Evolutionary conservation across 768 basidiomycete species (phyloP).

Genomic region (Rhodotorula diobovata): DNA sequence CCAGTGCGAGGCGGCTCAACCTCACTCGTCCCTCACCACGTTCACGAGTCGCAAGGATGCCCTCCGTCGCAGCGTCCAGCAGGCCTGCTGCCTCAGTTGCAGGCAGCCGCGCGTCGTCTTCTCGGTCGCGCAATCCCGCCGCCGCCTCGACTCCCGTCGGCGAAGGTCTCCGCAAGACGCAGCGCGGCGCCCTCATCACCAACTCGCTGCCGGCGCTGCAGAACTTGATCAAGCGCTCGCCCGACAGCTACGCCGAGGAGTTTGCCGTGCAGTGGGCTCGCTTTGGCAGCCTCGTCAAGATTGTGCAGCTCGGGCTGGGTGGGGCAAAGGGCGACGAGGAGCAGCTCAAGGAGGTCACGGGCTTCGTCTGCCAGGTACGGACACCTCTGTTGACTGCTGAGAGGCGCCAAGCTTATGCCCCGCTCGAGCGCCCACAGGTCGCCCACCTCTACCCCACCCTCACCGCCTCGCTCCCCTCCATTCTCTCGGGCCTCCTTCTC

Average conservation of each 20-base stretch:
- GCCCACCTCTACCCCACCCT: slow-evolving; percentile 88
- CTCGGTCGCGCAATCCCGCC: background rate
- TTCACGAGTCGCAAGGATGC: background rate
- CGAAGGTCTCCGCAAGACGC: slow-evolving; percentile 25
- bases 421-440: slow-evolving; percentile 57
- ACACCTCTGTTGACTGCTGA: too few relatives aligned
- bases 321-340: slow-evolving; percentile 60
- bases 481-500: slow-evolving; percentile 70
- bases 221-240: slow-evolving; percentile 93
- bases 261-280: slow-evolving; percentile 96
- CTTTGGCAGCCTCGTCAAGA: slow-evolving; percentile 78
- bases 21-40: background rate
- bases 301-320: slow-evolving; percentile 48
- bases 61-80: background rate
- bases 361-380: slow-evolving; percentile 79
- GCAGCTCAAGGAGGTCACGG: slow-evolving; percentile 70
- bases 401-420: background rate
- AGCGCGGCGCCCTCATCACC: slow-evolving; percentile 57
- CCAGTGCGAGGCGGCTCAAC: background rate
- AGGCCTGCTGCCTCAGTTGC: slow-evolving; percentile 1
- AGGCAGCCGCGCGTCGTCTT: background rate
- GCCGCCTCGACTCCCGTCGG: background rate
- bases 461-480: slow-evolving; percentile 76
- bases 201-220: slow-evolving; percentile 91
- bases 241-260: slow-evolving; percentile 83